phyloP scores from a whole-genome alignment of 2,329 filamentous ascomycete genomes.

The Orbilia javanica region DNA sequence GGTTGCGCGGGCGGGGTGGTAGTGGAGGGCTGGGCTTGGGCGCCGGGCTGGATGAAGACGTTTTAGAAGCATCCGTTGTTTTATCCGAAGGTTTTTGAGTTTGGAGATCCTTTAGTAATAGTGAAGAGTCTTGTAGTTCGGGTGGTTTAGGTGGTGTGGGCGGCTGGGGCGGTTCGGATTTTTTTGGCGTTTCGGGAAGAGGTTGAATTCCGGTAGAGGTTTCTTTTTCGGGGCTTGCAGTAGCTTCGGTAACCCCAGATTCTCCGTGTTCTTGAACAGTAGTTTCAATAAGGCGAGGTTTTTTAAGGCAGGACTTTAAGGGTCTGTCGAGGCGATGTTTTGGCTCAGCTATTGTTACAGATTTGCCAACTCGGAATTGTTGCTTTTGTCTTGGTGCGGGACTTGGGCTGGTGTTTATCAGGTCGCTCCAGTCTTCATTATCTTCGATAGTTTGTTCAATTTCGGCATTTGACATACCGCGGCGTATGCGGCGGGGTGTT shows the following conservation, averaged over 20 bases:
- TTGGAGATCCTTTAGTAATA: not conserved
- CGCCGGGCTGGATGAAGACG: not conserved
- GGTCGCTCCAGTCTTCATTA: not conserved
- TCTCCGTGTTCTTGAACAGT: not conserved
- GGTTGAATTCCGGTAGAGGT: not conserved
- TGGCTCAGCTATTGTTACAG: not conserved
- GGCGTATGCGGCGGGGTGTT: slow-evolving; percentile 5
- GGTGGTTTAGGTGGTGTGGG: not conserved
- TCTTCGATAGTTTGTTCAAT: not conserved
- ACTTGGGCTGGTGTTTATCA: not conserved
- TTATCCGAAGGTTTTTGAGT: not conserved
- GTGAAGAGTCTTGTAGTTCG: not conserved
- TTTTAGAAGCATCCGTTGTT: not conserved
- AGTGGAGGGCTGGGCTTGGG: not conserved
- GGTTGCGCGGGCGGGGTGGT: not conserved
- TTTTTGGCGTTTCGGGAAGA: not conserved
- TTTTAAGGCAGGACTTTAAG: not conserved
- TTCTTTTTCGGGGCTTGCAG: too few species aligned
- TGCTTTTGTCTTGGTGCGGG: not conserved
- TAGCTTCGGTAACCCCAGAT: not conserved
- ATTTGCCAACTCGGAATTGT: not conserved
- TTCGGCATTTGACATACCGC: slow-evolving; percentile 19
- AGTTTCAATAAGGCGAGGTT: not conserved
- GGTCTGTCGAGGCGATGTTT: not conserved
- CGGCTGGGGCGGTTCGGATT: not conserved